Evolutionary conservation across 305 asterid genomes (phyloP).

Genomic region (Nicotiana rustica): DNA sequence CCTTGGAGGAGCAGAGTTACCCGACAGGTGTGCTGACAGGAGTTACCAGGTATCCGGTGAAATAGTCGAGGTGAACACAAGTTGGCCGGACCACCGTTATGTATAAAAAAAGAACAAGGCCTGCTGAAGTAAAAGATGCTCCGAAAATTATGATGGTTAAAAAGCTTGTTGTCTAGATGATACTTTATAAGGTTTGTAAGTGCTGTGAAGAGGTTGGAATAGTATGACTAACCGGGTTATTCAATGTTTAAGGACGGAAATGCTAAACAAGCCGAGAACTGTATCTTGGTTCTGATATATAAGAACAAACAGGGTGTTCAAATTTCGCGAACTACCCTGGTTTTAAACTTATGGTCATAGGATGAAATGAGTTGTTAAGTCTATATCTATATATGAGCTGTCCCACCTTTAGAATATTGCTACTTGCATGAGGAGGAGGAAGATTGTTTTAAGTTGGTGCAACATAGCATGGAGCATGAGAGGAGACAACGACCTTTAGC

Average conservation of each 20-base stretch:
- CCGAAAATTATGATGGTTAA: not conserved
- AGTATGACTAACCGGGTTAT: slow-evolving; percentile 13
- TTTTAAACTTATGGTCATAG: not conserved
- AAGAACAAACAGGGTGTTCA: not conserved
- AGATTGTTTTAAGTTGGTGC: slow-evolving; percentile 12
- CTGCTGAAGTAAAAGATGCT: not conserved
- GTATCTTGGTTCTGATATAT: slow-evolving; percentile 17
- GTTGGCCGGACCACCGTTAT: not conserved
- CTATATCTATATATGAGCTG: not conserved
- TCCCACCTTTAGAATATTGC: slow-evolving; percentile 27
- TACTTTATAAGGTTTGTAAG: slow-evolving; percentile 6
- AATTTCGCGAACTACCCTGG: not conserved
- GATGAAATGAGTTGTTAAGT: slow-evolving; percentile 7
- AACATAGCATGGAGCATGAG: slow-evolving; percentile 15
- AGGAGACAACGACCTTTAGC: not conserved
- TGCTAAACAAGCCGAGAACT: slow-evolving; percentile 1
- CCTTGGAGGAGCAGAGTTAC: not conserved
- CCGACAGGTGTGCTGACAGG: not conserved
- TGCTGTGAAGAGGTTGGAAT: slow-evolving; percentile 21
- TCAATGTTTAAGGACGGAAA: slow-evolving; percentile 13
- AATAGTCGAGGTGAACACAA: not conserved
- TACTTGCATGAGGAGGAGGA: not conserved
- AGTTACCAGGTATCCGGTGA: slow-evolving; percentile 13
- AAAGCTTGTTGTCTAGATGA: slow-evolving; percentile 11
- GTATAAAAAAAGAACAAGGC: not conserved